Evolutionary conservation across 768 basidiomycete genomes (phyloP).

Genomic region (Glaciozyma antarctica): DNA sequence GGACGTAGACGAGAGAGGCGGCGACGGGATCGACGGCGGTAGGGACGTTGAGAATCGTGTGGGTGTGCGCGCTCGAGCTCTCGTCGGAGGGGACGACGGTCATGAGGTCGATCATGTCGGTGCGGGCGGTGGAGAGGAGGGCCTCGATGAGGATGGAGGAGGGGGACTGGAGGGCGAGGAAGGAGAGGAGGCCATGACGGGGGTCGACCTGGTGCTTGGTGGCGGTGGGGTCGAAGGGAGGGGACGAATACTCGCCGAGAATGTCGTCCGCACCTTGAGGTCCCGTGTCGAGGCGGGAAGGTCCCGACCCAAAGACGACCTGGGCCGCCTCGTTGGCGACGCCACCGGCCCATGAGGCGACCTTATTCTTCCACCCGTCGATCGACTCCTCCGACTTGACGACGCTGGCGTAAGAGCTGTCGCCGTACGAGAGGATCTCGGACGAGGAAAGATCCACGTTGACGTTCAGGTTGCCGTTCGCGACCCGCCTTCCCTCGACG

Average conservation of each 20-base stretch:
- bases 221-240: slow-evolving; percentile 8
- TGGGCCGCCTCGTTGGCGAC: slow-evolving; percentile 4
- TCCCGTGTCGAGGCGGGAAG: slow-evolving; percentile 27
- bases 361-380: slow-evolving; percentile 13
- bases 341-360: slow-evolving; percentile 10
- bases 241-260: slow-evolving; percentile 21
- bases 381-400: not conserved
- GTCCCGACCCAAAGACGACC: slow-evolving; percentile 14
- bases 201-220: slow-evolving; percentile 19
- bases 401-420: slow-evolving; percentile 47
- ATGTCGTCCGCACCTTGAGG: slow-evolving; percentile 34
- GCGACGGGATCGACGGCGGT: slow-evolving; percentile 72
- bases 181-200: slow-evolving; percentile 27
- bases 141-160: slow-evolving; percentile 2
- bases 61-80: slow-evolving; percentile 44
- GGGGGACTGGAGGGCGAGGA: slow-evolving; percentile 27
- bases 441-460: slow-evolving; percentile 87
- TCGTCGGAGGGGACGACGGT: slow-evolving; percentile 45
- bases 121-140: slow-evolving; percentile 9
- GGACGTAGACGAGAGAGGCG: slow-evolving; percentile 66
- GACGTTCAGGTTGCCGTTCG: slow-evolving; percentile 66
- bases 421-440: slow-evolving; percentile 71
- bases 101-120: slow-evolving; percentile 46
- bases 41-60: slow-evolving; percentile 55
- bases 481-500: slow-evolving; percentile 73